Evolutionary conservation across 2,329 filamentous ascomycete genomes (phyloP), one percentile per base, ranked within the genome.

Genomic region (Leptographium procerum): DNA sequence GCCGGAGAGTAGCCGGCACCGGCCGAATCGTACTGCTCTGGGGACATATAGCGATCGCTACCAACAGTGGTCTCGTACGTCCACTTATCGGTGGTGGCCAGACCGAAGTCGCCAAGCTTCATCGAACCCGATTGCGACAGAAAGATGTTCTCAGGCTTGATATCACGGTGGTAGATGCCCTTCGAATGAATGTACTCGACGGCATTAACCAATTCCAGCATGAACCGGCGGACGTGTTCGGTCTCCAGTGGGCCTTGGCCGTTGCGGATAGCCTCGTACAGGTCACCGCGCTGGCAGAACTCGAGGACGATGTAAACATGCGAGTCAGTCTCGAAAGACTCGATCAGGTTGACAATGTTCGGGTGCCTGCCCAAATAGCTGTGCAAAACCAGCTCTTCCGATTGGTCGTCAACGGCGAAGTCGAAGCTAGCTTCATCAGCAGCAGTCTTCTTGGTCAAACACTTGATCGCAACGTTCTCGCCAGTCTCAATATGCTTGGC

Each of bases 91-190:
- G 85, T 88, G 13, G 92, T 96, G 56, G 91, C 91, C 62, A 99
- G 79, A 57, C 94, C 94, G 70, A 97, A 96, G 72, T 99, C 94
- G 67, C 94, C 94, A 40, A 99, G 84, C 76, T 99, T 99, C 88
- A 97, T 88, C 45, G 86, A 81, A 57, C 92, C 92, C 65, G 87
- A 83, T 61, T 91, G 83, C 60, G 86, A 88, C 63, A 99, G 80
- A 72, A 99, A 97, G 72, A 99, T 96, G 78, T 99, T 99, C 80
- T 99, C 94, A 0, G 94, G 94, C 77, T 99, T 99, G 82, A 99
- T 96, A 72, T 99, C 94, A 61, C 94, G 89, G 70, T 99, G 94
- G 71, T 91, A 96, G 69, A 97, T 83, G 64, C 90, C 91, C 71
- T 91, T 91, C 63, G 82, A 81, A 72, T 99, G 94, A 74, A 96